Evolutionary conservation across 352 stramenopile species (phyloP), one percentile per base, ranked within the genome.

Genomic region (Globisporangium splendens): DNA sequence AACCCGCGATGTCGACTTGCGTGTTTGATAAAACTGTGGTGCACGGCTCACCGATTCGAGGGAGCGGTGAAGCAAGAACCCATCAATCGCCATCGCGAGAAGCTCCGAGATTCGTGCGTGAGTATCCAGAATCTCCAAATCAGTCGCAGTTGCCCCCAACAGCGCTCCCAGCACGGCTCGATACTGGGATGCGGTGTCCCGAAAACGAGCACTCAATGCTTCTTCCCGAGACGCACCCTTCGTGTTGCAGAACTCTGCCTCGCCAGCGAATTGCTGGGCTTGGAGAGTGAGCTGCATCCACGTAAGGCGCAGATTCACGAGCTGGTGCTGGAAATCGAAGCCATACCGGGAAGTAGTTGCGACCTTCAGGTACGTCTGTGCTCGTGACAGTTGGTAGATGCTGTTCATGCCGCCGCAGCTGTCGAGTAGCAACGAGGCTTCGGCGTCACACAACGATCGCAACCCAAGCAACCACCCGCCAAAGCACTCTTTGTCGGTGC

Each of bases 391-490:
- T 1, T 59, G 51, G 31, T 81, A 65, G 17, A 77, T 24, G 47
- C 60, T 75, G 8, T 75, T 54, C 33, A 81, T 41, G 0, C 67
- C 61, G 3, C 74, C 65, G 20, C 33, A 57, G 24, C 39, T 48
- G n/a, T 68, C 57, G 22, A 15, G 57, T 43, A 43, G 39, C 46
- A 81, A 60, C n/a, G 55, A 48, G 14, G 58, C 67, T 51, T 77
- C 72, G 5, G 73, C 66, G 61, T 77, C 51, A 51, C 64, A 72
- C 39, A 81, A 44, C 1, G 47, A 67, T 10, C 58, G 44, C 17
- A 86, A 52, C 18, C 69, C 73, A 24, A 65, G 51, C 8, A 86
- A 22, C 76, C 76, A 86, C 11, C 73, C 66, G 21, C 73, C 72
- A 68, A 78, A 82, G 43, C 63, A 76, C 46, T 83, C 73, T 22